Conservation (phyloP, 2,329 filamentous ascomycete species). For the Talaromyces sp. region DNA sequence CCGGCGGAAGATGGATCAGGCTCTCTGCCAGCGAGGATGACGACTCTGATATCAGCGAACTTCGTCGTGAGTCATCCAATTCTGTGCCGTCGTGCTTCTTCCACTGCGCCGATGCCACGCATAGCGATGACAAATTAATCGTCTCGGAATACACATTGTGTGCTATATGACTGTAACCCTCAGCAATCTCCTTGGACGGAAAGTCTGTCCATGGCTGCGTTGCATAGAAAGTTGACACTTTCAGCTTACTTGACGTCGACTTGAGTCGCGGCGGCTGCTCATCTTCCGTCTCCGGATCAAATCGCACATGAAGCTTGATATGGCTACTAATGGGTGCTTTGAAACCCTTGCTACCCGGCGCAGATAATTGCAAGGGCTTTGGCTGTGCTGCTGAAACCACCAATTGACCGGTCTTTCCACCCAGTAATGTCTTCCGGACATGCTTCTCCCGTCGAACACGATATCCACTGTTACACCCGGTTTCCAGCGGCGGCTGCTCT, state of each 20-base stretch:
- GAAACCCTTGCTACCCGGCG: slow-evolving; percentile 25
- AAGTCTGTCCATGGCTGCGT: slow-evolving; percentile 50
- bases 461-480: slow-evolving; percentile 48
- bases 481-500: slow-evolving; percentile 58
- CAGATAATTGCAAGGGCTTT: slow-evolving; percentile 51
- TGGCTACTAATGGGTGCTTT: slow-evolving; percentile 47
- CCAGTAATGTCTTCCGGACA: slow-evolving; percentile 59
- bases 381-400: slow-evolving; percentile 59
- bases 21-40: slow-evolving; percentile 19
- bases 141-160: slow-evolving; percentile 54
- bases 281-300: slow-evolving; percentile 53
- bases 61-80: slow-evolving; percentile 28
- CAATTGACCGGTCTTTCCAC: slow-evolving; percentile 56
- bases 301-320: slow-evolving; percentile 56
- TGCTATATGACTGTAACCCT: slow-evolving; percentile 17
- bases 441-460: slow-evolving; percentile 56
- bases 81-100: slow-evolving; percentile 41
- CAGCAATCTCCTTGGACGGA: slow-evolving; percentile 38
- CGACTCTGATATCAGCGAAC: slow-evolving; percentile 29
- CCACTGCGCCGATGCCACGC: slow-evolving; percentile 58
- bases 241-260: slow-evolving; percentile 53
- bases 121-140: slow-evolving; percentile 53
- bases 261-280: slow-evolving; percentile 53
- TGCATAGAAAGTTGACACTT: slow-evolving; percentile 57
- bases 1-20: slow-evolving; percentile 27